Base-by-base conservation (phyloP, 108 stramenopile genomes). In the Cylindrotheca closterium region DNA sequence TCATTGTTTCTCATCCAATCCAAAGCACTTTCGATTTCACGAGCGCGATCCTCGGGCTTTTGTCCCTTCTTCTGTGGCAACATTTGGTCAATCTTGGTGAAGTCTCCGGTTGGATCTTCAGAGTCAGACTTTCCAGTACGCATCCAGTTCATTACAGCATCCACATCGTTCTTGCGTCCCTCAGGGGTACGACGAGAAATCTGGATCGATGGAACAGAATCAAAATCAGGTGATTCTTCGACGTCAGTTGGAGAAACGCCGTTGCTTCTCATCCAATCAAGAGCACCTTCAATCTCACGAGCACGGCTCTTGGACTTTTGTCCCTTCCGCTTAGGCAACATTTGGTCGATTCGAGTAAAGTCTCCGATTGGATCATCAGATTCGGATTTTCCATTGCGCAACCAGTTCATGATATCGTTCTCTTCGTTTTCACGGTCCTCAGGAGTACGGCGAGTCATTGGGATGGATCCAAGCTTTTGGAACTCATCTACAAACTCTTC, bases 221-320 rank as follows among this genome's bases (percentile, higher is more conserved):
- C 34, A 34, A 65, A 65, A 3, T 4, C n/a, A 3, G 7, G 34
- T 12, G 31, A 22, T 17, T 25, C 28, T 21, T 51, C 48, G n/a
- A 48, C 31, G 8, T 42, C 33, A 28, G 26, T 15, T 21, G 18
- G 19, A 21, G 18, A 15, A 29, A 56, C 75, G 59, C 51, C 60
- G 34, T 59, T 19, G 47, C 55, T 65, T 4, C 68, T 51, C 55
- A 76, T 31, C 75, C 75, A 76, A 42, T 54, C 59, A n/a, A 76
- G 30, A 18, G 67, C 60, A 45, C 34, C 65, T 45, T 69, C 68
- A 28, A 76, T 63, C 25, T 76, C 75, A 26, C 48, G 45, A 18
- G 73, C 73, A n/a, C 66, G 57, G 12, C 54, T 30, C 28, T 68
- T n/a, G 21, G 51, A 33, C 17, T 27, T 55, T 24, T 31, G 52